Percentiles rank a stretch among this genome's conserved stretches.
Evolutionary conservation across 345 rosid species (phyloP).

Genomic region (Murraya paniculata): DNA sequence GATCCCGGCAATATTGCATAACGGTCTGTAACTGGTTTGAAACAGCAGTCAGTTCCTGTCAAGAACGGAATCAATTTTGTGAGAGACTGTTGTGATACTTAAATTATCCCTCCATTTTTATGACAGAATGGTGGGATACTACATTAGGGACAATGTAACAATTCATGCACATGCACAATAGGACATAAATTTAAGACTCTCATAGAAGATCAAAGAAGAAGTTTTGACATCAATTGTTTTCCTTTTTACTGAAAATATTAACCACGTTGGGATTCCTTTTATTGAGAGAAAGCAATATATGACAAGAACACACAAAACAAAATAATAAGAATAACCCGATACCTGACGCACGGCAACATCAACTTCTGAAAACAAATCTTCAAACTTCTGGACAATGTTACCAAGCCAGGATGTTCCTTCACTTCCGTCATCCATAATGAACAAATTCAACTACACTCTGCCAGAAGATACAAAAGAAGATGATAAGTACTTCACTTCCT

Average conservation of each 20-base stretch:
- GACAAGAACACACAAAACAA: neutral
- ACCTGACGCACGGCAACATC: slow-evolving; percentile 33
- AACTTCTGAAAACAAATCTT: slow-evolving; percentile 26
- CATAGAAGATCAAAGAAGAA: neutral
- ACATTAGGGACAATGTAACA: neutral
- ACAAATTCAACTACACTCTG: neutral
- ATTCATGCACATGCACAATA: neutral
- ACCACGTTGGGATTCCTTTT: no score
- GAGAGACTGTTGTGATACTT: neutral
- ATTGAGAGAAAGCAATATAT: neutral
- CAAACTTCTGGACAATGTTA: slow-evolving; percentile 28
- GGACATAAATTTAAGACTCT: neutral
- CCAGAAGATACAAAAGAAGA: neutral
- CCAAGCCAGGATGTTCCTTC: slow-evolving; percentile 29
- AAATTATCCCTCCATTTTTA: no score
- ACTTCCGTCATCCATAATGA: slow-evolving; percentile 18
- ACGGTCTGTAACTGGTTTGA: slow-evolving; percentile 24
- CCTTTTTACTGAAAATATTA: no score
- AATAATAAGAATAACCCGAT: neutral
- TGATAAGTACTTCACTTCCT: slow-evolving; percentile 2
- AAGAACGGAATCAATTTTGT: slow-evolving; percentile 12
- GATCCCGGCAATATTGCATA: slow-evolving; percentile 25
- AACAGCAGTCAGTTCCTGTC: slow-evolving; percentile 28
- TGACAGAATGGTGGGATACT: neutral
- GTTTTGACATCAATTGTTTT: neutral